A percentile compares a stretch with the other conserved stretches of the same genome.
phyloP scores from a whole-genome alignment of 345 rosid genomes.

The Salix dunnii region DNA sequence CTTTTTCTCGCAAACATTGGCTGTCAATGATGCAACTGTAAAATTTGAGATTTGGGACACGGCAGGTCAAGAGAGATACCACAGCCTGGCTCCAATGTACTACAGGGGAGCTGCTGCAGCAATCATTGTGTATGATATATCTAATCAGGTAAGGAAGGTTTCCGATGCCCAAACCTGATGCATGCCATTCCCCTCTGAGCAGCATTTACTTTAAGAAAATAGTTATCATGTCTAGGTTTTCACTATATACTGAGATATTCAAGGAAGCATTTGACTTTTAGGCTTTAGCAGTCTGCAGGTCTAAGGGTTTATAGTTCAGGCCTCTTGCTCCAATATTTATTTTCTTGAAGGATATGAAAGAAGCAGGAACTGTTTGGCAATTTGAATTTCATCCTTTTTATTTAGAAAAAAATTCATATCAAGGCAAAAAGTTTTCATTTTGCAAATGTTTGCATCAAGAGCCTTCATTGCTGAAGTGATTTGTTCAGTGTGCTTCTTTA shows the following conservation, averaged over 20 bases:
- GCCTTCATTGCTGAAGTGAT: no score
- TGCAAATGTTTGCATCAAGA: neutral
- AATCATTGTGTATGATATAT: conserved; percentile 78
- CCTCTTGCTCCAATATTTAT: neutral
- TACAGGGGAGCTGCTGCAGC: conserved; percentile 98
- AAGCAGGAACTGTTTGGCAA: neutral
- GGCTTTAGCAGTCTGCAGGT: neutral
- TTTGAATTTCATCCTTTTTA: neutral
- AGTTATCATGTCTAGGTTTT: neutral
- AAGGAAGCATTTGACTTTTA: no score
- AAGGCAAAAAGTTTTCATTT: neutral
- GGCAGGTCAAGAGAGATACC: conserved; percentile 96
- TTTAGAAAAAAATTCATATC: neutral
- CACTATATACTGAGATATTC: neutral
- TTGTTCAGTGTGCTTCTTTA: no score
- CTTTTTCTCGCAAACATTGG: conserved; percentile 89
- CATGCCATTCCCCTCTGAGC: neutral
- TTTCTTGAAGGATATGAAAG: neutral
- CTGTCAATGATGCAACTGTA: conserved; percentile 87
- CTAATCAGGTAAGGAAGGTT: conserved; percentile 58
- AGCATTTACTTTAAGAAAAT: neutral
- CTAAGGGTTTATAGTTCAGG: neutral
- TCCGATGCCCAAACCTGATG: neutral
- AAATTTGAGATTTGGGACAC: conserved; percentile 99
- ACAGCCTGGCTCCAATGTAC: conserved; percentile 98